These are phyloP conservation scores for Penicillium sp. DNA, from an alignment of 2,329 filamentous ascomycete genomes.

Conservation along the genomic window DNA sequence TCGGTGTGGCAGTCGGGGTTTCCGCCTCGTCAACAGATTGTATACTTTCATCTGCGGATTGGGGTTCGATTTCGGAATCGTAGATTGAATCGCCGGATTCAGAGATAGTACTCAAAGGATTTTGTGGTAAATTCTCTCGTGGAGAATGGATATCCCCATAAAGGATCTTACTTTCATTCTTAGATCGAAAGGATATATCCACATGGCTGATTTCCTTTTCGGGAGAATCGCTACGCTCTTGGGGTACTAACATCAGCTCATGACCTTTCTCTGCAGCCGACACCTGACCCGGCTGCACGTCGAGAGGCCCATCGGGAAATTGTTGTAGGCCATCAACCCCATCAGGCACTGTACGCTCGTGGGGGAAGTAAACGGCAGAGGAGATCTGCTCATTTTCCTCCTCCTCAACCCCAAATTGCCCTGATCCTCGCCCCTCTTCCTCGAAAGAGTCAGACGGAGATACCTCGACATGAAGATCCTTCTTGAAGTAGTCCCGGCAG, in stretches of 20 bases:
- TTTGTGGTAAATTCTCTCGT: conserved; percentile 40
- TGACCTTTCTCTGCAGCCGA: conserved; percentile 28
- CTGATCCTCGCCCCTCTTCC: conserved; percentile 23
- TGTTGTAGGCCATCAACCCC: conserved; percentile 28
- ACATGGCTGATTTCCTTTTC: conserved; percentile 51
- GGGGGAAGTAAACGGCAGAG: conserved; percentile 64
- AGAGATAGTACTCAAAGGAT: conserved; percentile 37
- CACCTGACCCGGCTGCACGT: conserved; percentile 27
- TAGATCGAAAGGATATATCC: conserved; percentile 62
- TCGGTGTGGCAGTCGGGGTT: conserved; percentile 50
- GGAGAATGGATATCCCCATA: conserved; percentile 56
- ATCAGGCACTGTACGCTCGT: conserved; percentile 50
- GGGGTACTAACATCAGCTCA: conserved; percentile 30
- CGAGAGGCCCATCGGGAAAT: conserved; percentile 22
- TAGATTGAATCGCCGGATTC: conserved; percentile 45
- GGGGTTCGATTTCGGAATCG: conserved; percentile 49
- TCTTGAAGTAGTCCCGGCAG: conserved; percentile 31
- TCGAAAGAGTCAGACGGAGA: conserved; percentile 27
- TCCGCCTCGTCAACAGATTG: conserved; percentile 54
- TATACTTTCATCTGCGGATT: conserved; percentile 45
- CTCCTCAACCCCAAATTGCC: conserved; percentile 54
- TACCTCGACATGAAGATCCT: conserved; percentile 18
- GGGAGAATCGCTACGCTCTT: conserved; percentile 27
- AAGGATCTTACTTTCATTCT: conserved; percentile 60
- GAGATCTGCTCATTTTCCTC: conserved; percentile 64